Evolutionary conservation across 768 basidiomycete species (phyloP).

Genomic region (Termitomyces titanicus): DNA sequence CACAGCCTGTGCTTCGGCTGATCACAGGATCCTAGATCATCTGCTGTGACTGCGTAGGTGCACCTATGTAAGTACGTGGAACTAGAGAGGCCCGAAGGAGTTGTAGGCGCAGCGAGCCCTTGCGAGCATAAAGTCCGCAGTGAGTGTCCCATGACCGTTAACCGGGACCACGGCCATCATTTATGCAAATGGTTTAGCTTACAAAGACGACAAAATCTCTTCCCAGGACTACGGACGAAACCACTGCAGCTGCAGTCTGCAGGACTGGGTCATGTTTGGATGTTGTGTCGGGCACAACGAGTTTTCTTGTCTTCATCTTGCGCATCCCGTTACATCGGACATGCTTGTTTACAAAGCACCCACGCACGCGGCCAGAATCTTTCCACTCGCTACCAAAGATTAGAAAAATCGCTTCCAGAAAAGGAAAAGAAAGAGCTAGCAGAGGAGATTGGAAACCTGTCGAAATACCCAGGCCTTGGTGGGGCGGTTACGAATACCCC

Average conservation of each 20-base stretch:
- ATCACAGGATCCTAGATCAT: slow-evolving; percentile 5
- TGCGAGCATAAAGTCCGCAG: not conserved
- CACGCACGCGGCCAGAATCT: slow-evolving; percentile 56
- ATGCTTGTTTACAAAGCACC: slow-evolving; percentile 16
- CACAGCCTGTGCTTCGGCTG: slow-evolving; percentile 5
- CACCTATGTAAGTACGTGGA: not conserved
- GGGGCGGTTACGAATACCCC: not conserved
- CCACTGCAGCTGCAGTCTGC: no score
- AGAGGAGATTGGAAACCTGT: slow-evolving; percentile 24
- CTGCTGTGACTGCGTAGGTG: not conserved
- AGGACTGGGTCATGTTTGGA: slow-evolving; percentile 16
- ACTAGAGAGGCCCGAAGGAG: not conserved
- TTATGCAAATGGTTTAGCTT: not conserved
- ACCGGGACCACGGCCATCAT: no score
- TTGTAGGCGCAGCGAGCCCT: no score
- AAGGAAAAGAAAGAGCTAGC: slow-evolving; percentile 41
- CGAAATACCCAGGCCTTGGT: slow-evolving; percentile 5
- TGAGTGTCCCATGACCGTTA: no score
- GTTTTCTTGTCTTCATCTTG: not conserved
- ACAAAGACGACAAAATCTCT: slow-evolving; percentile 4
- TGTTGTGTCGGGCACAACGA: slow-evolving; percentile 13
- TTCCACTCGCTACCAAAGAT: slow-evolving; percentile 47
- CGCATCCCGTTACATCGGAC: slow-evolving; percentile 2
- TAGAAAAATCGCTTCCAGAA: slow-evolving; percentile 50
- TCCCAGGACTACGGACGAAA: slow-evolving; percentile 1